A percentile compares a stretch with the other conserved stretches of the same genome.
Conservation (phyloP, 805 yeast genomes). For the Martiniozyma abietophila region DNA sequence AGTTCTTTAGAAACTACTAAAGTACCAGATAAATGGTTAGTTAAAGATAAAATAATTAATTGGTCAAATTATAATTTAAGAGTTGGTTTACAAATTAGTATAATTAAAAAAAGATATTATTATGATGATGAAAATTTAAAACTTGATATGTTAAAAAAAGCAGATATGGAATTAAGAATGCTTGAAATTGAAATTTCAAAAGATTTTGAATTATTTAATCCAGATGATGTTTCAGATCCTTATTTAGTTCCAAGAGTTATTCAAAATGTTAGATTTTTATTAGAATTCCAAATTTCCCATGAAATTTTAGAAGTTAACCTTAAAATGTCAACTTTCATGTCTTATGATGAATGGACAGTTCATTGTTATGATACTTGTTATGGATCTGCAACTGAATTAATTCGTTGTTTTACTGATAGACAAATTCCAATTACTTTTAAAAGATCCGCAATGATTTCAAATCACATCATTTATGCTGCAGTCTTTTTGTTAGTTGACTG, state of each 20-base stretch:
- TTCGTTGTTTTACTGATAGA: conserved; percentile 12
- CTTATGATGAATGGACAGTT: conserved; percentile 18
- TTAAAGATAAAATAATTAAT: conserved; percentile 9
- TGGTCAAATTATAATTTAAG: conserved; percentile 19
- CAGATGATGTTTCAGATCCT: conserved; percentile 8
- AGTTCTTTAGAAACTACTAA: conserved; percentile 19
- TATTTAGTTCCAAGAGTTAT: conserved; percentile 15
- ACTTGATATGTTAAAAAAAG: conserved; percentile 15
- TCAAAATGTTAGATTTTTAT: no score
- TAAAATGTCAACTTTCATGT: conserved; percentile 22
- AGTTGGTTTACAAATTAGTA: conserved; percentile 17
- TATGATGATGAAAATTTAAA: conserved; percentile 16
- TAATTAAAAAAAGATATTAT: conserved; percentile 22
- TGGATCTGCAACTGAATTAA: conserved; percentile 15
- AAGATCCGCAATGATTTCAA: conserved; percentile 19
- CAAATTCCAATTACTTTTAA: conserved; percentile 15
- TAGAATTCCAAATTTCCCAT: conserved; percentile 14
- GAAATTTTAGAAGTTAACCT: conserved; percentile 24
- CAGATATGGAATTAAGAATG: conserved; percentile 20
- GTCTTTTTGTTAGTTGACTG: conserved; percentile 24
- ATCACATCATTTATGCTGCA: conserved; percentile 20
- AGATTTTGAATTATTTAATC: conserved; percentile 15
- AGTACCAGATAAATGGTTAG: conserved; percentile 18
- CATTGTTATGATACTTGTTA: conserved; percentile 17
- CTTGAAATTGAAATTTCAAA: conserved; percentile 16